These are phyloP conservation scores for Collybiopsis confluens DNA, from an alignment of 768 basidiomycete species.

Conservation along the genomic window DNA sequence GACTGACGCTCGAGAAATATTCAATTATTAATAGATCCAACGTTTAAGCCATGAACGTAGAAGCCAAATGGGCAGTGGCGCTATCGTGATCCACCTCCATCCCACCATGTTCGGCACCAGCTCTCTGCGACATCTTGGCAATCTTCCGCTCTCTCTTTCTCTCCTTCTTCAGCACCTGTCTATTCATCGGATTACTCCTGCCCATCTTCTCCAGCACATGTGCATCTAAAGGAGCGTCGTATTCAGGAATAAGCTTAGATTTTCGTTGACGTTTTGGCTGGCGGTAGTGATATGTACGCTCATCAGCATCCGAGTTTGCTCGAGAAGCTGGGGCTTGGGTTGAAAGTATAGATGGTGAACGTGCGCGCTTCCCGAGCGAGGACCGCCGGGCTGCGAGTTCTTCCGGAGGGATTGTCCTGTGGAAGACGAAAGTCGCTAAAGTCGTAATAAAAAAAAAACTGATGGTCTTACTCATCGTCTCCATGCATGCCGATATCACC, in stretches of 20 bases:
- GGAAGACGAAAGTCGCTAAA: background rate
- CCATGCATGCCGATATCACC: constrained; percentile 30
- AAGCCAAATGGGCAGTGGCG: constrained; percentile 31
- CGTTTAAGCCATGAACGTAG: constrained; percentile 41
- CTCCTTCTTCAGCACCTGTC: constrained; percentile 58
- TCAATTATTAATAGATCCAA: too few relatives aligned
- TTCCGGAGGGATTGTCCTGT: background rate
- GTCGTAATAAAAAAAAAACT: constrained; percentile 11
- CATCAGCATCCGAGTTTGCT: constrained; percentile 7
- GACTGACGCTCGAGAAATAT: background rate
- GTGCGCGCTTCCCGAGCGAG: constrained; percentile 26
- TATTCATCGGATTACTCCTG: constrained; percentile 53
- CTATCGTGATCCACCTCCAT: constrained; percentile 47
- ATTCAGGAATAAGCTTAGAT: constrained; percentile 48
- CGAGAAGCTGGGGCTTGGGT: background rate
- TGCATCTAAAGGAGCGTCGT: constrained; percentile 46
- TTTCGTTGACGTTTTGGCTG: constrained; percentile 61
- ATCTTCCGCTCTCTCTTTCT: constrained; percentile 59
- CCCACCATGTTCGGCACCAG: constrained; percentile 15
- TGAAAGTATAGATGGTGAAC: constrained; percentile 20
- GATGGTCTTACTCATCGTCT: constrained; percentile 18
- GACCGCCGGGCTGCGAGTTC: constrained; percentile 13
- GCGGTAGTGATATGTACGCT: background rate
- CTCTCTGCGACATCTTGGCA: constrained; percentile 30
- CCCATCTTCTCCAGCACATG: constrained; percentile 45